Evolutionary conservation across 2,329 filamentous ascomycete species (phyloP), one percentile per base, ranked within the genome.

Genomic region (Ascochyta clinopodiicola): DNA sequence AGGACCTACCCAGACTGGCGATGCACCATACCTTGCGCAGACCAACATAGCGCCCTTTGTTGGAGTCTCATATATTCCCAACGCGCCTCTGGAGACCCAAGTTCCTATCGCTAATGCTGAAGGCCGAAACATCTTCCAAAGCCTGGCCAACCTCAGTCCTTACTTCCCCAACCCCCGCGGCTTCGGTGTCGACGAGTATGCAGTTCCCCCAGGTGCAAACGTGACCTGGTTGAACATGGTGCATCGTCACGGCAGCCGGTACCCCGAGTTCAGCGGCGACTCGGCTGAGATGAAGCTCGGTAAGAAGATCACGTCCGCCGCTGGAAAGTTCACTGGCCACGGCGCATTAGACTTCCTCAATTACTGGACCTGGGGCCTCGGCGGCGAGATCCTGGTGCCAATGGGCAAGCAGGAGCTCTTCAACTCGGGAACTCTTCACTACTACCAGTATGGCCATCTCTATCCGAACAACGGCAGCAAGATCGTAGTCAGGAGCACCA

Each of bases 191-290:
- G 79, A 88, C 15, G 90, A 93, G 73, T 89, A 88, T 64, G 80
- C 88, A 3, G 72, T 91, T 15, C 89, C 88, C 0, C 72, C 79
- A 6, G 88, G 86, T 12, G 84, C 88, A 0, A 86, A 88, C 54
- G 89, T 92, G 44, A 79, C 87, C 25, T 88, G 90, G 77, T 78
- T 92, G 39, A 78, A 89, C 77, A 88, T 92, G 86, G 78, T 92
- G 4, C 88, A 87, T 12, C 84, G 90, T 1, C 89, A 92, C 69
- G 90, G 90, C 8, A 82, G 88, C 35, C 82, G 90, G 13, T 93
- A 92, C 72, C 90, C 90, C 4, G 71, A 74, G 0, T 89, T 89
- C 2, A 77, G 79, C 3, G 82, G 81, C 0, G 80, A 84, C 31
- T 82, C 83, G 27, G 83, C 88, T 9, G 75, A 78, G 17, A 67